Evolutionary conservation across 1,284 basidiomycete species (phyloP).

Genomic region (Cryptococcus sp.): DNA sequence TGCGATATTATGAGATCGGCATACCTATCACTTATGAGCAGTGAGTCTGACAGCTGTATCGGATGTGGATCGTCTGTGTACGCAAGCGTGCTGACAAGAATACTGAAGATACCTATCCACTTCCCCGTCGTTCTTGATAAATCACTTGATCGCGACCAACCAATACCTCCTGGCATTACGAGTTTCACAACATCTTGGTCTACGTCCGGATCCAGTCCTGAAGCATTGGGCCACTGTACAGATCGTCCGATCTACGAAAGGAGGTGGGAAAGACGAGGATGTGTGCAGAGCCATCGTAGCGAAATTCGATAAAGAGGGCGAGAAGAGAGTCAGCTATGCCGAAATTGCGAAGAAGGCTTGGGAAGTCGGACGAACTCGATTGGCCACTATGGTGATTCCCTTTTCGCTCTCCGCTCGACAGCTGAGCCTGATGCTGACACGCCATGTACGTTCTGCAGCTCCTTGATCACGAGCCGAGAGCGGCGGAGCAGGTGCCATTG

Average conservation of each 20-base stretch:
- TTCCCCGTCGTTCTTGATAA: constrained; percentile 75
- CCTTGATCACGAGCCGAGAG: constrained; percentile 85
- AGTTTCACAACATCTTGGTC: constrained; percentile 79
- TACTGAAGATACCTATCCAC: constrained; percentile 68
- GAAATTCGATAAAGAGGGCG: constrained; percentile 69
- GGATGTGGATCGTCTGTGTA: too few species aligned
- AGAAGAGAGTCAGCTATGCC: constrained; percentile 75
- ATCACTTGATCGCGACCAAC: constrained; percentile 80
- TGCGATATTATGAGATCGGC: constrained; percentile 86
- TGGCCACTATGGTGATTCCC: constrained; percentile 78
- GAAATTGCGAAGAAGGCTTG: constrained; percentile 93
- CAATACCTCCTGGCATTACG: constrained; percentile 88
- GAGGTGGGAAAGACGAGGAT: constrained; percentile 69
- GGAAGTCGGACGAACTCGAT: constrained; percentile 78
- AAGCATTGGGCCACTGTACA: constrained; percentile 96
- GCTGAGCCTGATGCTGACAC: constrained; percentile 1
- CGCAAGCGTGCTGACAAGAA: too few species aligned
- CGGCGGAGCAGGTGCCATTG: constrained; percentile 91
- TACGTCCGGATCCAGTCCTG: constrained; percentile 83
- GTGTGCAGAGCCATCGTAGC: constrained; percentile 80
- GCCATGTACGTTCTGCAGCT: constrained; percentile 58
- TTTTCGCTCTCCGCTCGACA: not conserved
- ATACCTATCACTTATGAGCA: constrained; percentile 90
- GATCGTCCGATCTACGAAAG: constrained; percentile 69
- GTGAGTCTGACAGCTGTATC: constrained; percentile 55